A percentile compares a stretch with the other conserved stretches of the same genome.
Evolutionary conservation across 768 basidiomycete genomes (phyloP).

Genomic region (Sporobolomyces roseus): DNA sequence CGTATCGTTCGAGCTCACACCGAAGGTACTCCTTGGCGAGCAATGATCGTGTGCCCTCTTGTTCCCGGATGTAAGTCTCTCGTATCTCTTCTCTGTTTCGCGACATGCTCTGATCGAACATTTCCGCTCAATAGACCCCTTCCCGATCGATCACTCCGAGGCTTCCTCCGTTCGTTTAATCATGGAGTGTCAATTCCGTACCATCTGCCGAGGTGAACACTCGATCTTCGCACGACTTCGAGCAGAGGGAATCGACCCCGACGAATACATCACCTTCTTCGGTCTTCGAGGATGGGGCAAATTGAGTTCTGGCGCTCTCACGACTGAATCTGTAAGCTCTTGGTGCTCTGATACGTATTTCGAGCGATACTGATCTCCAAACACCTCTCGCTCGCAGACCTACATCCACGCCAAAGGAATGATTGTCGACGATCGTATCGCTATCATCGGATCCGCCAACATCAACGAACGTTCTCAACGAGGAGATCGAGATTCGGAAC

Average conservation of each 20-base stretch:
- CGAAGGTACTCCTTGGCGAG: slow-evolving; percentile 79
- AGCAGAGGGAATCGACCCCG: slow-evolving; percentile 84
- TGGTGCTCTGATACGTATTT: slow-evolving; percentile 14
- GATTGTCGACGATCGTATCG: slow-evolving; percentile 91
- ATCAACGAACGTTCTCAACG: slow-evolving; percentile 95
- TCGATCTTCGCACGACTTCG: slow-evolving; percentile 83
- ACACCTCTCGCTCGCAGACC: slow-evolving; percentile 24
- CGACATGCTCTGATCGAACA: not conserved
- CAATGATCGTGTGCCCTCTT: slow-evolving; percentile 84
- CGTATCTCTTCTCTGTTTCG: too few relatives aligned
- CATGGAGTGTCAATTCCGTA: slow-evolving; percentile 87
- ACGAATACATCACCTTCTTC: slow-evolving; percentile 86
- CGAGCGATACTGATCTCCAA: slow-evolving; percentile 28
- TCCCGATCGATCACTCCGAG: slow-evolving; percentile 82
- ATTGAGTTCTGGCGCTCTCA: slow-evolving; percentile 72
- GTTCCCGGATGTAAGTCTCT: slow-evolving; percentile 82
- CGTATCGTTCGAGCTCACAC: slow-evolving; percentile 83
- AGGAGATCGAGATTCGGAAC: slow-evolving; percentile 93
- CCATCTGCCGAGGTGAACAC: slow-evolving; percentile 79
- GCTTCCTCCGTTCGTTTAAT: slow-evolving; percentile 93
- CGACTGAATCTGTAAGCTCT: slow-evolving; percentile 65
- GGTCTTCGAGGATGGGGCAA: slow-evolving; percentile 91
- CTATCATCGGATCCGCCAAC: slow-evolving; percentile 84
- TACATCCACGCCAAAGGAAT: slow-evolving; percentile 51
- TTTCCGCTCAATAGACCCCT: slow-evolving; percentile 28